Conservation (phyloP, 768 basidiomycete species). For the Pholiota microspora region DNA sequence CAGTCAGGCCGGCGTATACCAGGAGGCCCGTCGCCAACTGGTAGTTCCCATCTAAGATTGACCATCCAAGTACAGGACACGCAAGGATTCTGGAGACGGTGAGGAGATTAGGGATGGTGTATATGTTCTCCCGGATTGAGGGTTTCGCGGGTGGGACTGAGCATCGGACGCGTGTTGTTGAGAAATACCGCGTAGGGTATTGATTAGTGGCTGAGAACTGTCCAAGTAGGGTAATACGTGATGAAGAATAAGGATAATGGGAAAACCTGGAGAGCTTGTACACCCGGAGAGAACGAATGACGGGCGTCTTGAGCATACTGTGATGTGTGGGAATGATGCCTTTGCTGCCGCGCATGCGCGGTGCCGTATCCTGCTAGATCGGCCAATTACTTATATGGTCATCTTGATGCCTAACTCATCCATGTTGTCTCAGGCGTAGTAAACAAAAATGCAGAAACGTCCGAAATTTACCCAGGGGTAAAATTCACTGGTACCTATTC, state of each 20-base stretch:
- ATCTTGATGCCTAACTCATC: conserved; percentile 1
- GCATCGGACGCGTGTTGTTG: conserved; percentile 17
- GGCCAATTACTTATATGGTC: conserved; percentile 2
- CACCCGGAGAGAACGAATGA: conserved; percentile 19
- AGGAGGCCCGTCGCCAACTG: conserved; percentile 78
- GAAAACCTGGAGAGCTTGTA: conserved; percentile 11
- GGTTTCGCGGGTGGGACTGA: conserved; percentile 25
- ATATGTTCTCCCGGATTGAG: conserved; percentile 78
- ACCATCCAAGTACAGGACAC: conserved; percentile 91
- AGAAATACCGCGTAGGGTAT: conserved; percentile 12
- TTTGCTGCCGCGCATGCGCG: neutral
- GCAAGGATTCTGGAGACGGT: conserved; percentile 86
- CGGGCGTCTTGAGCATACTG: conserved; percentile 20
- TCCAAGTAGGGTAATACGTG: neutral
- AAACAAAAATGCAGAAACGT: too few relatives aligned
- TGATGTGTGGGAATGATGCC: conserved; percentile 13
- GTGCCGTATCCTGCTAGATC: neutral
- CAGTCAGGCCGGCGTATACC: conserved; percentile 89
- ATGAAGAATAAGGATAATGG: neutral
- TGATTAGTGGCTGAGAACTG: neutral
- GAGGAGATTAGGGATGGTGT: conserved; percentile 90
- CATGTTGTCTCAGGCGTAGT: neutral
- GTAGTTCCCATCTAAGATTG: conserved; percentile 80
- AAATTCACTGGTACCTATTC: too few relatives aligned
- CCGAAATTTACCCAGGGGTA: too few relatives aligned